phyloP scores from a whole-genome alignment of 2,329 filamentous ascomycete species.

The Ceratocystis variospora region DNA sequence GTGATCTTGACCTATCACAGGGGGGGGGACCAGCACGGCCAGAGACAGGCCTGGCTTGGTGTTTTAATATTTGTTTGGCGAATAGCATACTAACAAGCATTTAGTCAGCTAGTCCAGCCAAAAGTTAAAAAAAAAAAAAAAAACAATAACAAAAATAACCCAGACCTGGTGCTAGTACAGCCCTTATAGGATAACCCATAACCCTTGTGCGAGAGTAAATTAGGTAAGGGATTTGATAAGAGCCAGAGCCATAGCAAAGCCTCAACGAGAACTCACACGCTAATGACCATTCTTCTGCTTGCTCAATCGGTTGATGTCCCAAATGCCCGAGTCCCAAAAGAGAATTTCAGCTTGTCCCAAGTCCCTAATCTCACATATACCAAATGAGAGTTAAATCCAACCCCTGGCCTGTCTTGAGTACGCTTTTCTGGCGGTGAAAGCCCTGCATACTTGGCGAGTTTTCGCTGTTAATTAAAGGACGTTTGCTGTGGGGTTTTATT shows the following conservation, averaged over 20 bases:
- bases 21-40: neutral
- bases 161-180: neutral
- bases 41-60: neutral
- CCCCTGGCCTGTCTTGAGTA: neutral
- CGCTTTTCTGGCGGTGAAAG: conserved; percentile 5
- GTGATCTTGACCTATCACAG: neutral
- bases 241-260: too few species aligned
- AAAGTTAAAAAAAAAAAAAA: neutral
- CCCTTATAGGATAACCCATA: too few species aligned
- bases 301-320: too few species aligned
- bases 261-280: too few species aligned
- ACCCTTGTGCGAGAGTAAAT: too few species aligned
- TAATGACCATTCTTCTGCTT: too few species aligned
- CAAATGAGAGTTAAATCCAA: neutral
- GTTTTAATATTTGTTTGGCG: neutral
- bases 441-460: neutral
- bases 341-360: neutral
- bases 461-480: conserved; percentile 8
- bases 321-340: too few species aligned
- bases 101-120: neutral
- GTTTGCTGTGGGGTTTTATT: neutral
- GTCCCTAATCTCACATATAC: neutral
- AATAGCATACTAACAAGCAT: neutral
- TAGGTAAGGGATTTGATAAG: too few species aligned
- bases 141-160: neutral